Evolutionary conservation across 1,284 basidiomycete genomes (phyloP).

Genomic region (Moesziomyces aphidis): DNA sequence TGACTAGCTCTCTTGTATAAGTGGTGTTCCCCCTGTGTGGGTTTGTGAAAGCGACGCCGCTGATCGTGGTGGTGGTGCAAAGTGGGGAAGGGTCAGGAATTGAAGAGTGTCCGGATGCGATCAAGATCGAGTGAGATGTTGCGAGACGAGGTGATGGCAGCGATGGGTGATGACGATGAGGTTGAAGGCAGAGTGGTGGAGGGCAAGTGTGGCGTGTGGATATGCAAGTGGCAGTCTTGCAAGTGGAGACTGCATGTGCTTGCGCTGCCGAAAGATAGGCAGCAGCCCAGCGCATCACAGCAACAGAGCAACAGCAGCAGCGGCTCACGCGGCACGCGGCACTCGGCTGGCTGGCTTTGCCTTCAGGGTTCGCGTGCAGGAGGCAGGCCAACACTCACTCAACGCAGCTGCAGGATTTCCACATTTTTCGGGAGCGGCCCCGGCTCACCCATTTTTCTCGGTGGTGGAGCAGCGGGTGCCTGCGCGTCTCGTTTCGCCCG

Average conservation of each 20-base stretch:
- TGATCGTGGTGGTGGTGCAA: no score
- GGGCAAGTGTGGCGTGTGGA: neutral
- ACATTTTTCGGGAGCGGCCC: no score
- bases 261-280: neutral
- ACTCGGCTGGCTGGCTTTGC: constrained; percentile 7
- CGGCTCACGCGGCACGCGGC: constrained; percentile 16
- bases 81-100: no score
- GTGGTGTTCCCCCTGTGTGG: no score
- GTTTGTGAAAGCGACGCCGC: no score
- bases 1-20: no score
- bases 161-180: neutral
- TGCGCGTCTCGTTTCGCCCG: constrained; percentile 16
- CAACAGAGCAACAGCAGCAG: constrained; percentile 1
- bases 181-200: neutral
- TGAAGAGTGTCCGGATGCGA: no score
- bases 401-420: neutral
- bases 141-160: no score
- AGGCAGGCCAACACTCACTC: neutral
- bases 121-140: no score
- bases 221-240: neutral
- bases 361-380: constrained; percentile 16
- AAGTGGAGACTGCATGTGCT: neutral
- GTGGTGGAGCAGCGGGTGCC: neutral
- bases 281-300: neutral
- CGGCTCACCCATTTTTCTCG: neutral